Conservation (phyloP, 129 eudicot species). For the Chrysanthemum makinoi region DNA sequence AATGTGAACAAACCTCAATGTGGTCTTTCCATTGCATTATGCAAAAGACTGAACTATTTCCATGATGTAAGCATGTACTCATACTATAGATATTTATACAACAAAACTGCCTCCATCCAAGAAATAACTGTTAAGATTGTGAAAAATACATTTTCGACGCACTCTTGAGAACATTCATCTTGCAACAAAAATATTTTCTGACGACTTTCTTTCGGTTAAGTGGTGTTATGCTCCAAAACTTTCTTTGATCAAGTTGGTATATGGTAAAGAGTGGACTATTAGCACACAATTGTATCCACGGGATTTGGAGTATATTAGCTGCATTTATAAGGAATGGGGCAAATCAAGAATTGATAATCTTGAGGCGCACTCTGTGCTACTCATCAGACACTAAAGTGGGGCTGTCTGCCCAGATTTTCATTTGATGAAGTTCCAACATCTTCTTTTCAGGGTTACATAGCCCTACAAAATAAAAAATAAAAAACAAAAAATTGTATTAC, state of each 20-base stretch:
- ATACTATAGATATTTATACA: too few relatives aligned
- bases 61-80: too few relatives aligned
- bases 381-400: constrained; percentile 61
- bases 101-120: constrained; percentile 17
- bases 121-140: not conserved
- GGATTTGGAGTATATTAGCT: not conserved
- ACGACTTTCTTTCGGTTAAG: not conserved
- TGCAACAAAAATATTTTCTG: constrained; percentile 1
- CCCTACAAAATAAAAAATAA: constrained; percentile 41
- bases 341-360: constrained; percentile 2
- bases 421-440: constrained; percentile 82
- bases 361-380: constrained; percentile 20
- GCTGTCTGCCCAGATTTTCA: constrained; percentile 63
- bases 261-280: constrained; percentile 9
- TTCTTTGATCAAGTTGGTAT: constrained; percentile 21
- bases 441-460: constrained; percentile 89
- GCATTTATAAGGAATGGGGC: not conserved
- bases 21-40: too few relatives aligned
- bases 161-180: constrained; percentile 2
- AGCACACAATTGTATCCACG: constrained; percentile 9
- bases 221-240: constrained; percentile 4
- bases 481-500: not conserved
- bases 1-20: too few relatives aligned
- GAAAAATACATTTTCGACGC: constrained; percentile 6
- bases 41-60: too few relatives aligned